Base-by-base conservation (phyloP, 768 basidiomycete genomes). In the Lactarius hengduanensis region DNA sequence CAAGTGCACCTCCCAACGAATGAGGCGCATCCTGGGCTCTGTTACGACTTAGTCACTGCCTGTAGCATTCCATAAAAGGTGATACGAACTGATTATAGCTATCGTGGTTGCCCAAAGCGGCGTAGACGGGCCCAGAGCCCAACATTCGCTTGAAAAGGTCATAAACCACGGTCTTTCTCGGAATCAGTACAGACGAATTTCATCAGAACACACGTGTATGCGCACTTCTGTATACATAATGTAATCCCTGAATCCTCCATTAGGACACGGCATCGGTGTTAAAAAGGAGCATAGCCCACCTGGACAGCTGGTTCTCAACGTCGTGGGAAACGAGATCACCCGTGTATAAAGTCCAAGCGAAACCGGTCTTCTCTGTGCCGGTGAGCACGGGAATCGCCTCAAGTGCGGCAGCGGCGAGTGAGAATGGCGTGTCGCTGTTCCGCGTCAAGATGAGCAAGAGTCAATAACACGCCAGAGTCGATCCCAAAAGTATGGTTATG, bases 291-390 rank as follows among this genome's bases (percentile, higher is more conserved):
- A 43, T 18, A n/a, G 68, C 80, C 66, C 65, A 84, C 86, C 86
- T 81, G 9, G 84, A 86, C 43, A 86, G 75, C 71, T 91, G 83
- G 62, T 84, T 84, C 47, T 84, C 82, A 15, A 83, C 76, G 74
- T 92, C 91, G 73, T 92, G 90, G 7, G 87, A 84, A 45, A 90
- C 83, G 50, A 92, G 74, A 73, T 92, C 90, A 28, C 90, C 90
- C 0, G 90, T 92, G 71, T 82, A 91, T 20, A 92, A 57, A 0
- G 83, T 82, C 73, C 85, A 91, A 30, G 81, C 80, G 72, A 92
- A 89, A 2, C 86, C 87, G 16, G 79, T 82, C 0, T 80, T 75
- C 71, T 83, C 72, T 10, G 90, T 89, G 9, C 81, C 85, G 28
- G 89, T 80, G 32, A 92, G 76, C 3, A 79, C 79, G 26, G 90